Conservation (phyloP, 2,329 filamentous ascomycete species). For the Juglanconis sp. region DNA sequence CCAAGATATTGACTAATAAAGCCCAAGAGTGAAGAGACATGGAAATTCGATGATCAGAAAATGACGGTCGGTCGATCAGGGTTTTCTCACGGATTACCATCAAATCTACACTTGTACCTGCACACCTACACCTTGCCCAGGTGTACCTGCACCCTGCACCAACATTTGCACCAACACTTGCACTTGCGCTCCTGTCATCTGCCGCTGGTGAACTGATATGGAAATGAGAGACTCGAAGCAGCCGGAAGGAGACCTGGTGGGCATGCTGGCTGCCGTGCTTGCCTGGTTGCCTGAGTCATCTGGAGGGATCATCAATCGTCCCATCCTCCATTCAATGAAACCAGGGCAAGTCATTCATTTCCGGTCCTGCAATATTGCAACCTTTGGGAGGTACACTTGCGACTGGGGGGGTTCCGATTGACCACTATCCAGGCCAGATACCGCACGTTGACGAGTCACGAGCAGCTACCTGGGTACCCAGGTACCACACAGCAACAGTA, state of each 20-base stretch:
- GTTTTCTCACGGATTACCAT: too few relatives aligned
- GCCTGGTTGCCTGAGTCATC: neutral
- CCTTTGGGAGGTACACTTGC: too few relatives aligned
- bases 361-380: neutral
- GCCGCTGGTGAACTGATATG: too few relatives aligned
- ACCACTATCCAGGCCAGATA: neutral
- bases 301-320: neutral
- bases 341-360: neutral
- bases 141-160: too few relatives aligned
- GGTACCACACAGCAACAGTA: too few relatives aligned
- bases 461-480: neutral
- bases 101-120: too few relatives aligned
- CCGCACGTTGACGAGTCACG: neutral
- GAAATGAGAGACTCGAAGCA: too few relatives aligned
- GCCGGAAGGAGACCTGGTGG: too few relatives aligned
- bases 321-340: neutral
- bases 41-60: neutral
- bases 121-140: too few relatives aligned
- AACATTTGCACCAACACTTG: too few relatives aligned
- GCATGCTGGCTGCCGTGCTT: too few relatives aligned
- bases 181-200: too few relatives aligned
- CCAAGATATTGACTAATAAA: neutral
- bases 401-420: neutral
- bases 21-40: neutral
- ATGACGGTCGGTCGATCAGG: neutral